Conservation (phyloP, 2,329 filamentous ascomycete species). For the Botrytis sinoallii region DNA sequence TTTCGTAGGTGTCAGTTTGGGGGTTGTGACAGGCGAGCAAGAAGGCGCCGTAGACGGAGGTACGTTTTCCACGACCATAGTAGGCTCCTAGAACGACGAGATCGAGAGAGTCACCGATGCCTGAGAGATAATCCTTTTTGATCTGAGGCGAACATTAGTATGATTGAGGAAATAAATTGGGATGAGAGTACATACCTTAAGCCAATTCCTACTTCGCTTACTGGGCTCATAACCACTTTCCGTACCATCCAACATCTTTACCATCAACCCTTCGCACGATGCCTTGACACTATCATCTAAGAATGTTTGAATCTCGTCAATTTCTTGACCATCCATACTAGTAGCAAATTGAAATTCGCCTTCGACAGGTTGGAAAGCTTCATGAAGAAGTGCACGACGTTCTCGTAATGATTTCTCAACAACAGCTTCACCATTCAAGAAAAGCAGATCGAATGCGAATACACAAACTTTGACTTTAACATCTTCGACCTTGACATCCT, state of each 20-base stretch:
- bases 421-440: conserved; percentile 84
- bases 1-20: conserved; percentile 78
- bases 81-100: conserved; percentile 95
- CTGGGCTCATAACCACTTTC: conserved; percentile 96
- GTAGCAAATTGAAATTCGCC: conserved; percentile 92
- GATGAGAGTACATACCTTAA: conserved; percentile 63
- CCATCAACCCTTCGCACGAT: conserved; percentile 96
- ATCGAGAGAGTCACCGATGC: conserved; percentile 92
- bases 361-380: conserved; percentile 73
- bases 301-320: conserved; percentile 90
- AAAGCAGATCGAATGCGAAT: conserved; percentile 93
- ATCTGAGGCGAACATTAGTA: conserved; percentile 52
- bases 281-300: conserved; percentile 94
- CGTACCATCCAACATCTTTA: conserved; percentile 94
- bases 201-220: conserved; percentile 95
- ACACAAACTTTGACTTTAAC: conserved; percentile 97
- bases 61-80: conserved; percentile 90
- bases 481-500: conserved; percentile 93
- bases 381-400: conserved; percentile 70
- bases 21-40: conserved; percentile 91
- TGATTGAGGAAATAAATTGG: neutral
- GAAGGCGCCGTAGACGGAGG: conserved; percentile 93
- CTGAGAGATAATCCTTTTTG: conserved; percentile 96
- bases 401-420: conserved; percentile 86
- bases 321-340: conserved; percentile 78